Conservation (phyloP, 2,329 filamentous ascomycete genomes). For the Hypoxylon sp. region DNA sequence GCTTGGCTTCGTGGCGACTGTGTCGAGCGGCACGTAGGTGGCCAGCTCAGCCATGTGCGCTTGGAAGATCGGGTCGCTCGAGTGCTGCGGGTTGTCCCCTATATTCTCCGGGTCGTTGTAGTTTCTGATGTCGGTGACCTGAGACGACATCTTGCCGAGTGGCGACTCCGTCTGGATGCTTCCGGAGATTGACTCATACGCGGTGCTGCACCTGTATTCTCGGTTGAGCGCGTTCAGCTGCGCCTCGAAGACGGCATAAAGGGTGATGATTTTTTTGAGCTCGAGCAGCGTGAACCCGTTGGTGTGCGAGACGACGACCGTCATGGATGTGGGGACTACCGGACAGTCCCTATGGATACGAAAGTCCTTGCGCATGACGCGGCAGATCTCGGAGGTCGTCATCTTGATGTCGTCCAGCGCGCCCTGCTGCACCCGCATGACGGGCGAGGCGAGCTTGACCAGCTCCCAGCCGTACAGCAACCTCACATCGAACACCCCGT, state of each 20-base stretch:
- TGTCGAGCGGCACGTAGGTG: constrained; percentile 3
- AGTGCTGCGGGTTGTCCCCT: constrained; percentile 3
- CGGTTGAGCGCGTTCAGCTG: constrained; percentile 19
- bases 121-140: too few relatives aligned
- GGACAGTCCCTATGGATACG: constrained; percentile 35
- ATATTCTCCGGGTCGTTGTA: not conserved
- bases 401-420: too few relatives aligned
- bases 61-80: not conserved
- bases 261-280: constrained; percentile 39
- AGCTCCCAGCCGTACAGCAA: constrained; percentile 31
- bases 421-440: constrained; percentile 7
- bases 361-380: constrained; percentile 25
- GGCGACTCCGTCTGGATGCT: not conserved
- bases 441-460: constrained; percentile 40
- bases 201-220: not conserved
- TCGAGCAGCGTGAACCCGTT: constrained; percentile 36
- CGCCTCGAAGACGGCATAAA: constrained; percentile 11
- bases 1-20: not conserved
- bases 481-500: not conserved
- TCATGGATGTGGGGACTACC: constrained; percentile 31
- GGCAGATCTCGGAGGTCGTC: not conserved
- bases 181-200: constrained; percentile 18
- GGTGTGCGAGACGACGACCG: constrained; percentile 34
- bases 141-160: constrained; percentile 1
- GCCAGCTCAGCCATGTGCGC: constrained; percentile 16